Evolutionary conservation across 2,329 filamentous ascomycete genomes (phyloP), one percentile per base, ranked within the genome.

Genomic region (Epichloe hybrida): DNA sequence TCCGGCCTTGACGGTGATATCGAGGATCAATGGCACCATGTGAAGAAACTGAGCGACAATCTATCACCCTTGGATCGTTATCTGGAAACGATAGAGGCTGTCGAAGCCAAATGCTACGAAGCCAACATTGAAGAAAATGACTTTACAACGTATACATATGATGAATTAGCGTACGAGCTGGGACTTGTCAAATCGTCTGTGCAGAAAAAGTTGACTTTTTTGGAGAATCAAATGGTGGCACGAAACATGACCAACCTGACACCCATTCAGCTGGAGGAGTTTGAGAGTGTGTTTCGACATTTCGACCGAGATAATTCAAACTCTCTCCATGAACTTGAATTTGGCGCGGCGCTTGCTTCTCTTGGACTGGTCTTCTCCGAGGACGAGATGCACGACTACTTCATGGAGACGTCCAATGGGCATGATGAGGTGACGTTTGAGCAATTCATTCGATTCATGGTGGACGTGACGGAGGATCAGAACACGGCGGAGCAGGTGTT

Each of bases 41-140:
- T 95, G 9, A 80, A 86, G 62, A 84, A 84, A 62, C 77, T 98
- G 39, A 88, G 88, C 59, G 82, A 87, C 56, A 96, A 87, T 61
- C 73, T 98, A 12, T 79, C 87, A 8, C 91, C 91, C 3, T 76
- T 98, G n/a, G 89, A 96, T 60, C 80, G 86, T 53, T 98, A 94
- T 64, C 77, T 98, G 40, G 83, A 88, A 55, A 86, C 88, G 56
- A 96, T 98, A 62, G 86, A 82, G 13, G 81, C 80, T 11, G 78
- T 97, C 46, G 90, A 96, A 62, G 80, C 81, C 56, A 88, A 95
- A 69, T 98, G 93, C 65, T 79, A 84, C 53, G 91, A 97, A 71
- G 93, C 93, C 55, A 97, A 98, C 65, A 96, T 98, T 56, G 93
- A 98, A 68, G 93, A 98, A 63, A 98, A 98, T 67, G 93, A 98